Base-by-base conservation (phyloP, 75 land plant genomes). In the Cupressus sempervirens region DNA sequence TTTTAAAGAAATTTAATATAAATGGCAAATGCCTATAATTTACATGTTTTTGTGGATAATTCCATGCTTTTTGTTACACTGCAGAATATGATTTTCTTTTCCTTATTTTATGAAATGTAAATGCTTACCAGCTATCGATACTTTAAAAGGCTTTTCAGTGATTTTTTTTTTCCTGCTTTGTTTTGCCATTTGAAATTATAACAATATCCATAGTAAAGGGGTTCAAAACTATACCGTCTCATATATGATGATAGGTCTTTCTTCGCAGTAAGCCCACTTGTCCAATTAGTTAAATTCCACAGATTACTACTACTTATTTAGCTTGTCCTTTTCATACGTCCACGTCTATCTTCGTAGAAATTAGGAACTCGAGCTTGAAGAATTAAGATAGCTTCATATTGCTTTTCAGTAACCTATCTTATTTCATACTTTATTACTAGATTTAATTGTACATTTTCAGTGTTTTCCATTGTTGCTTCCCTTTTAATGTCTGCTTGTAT, bases 221-320 rank as follows among this genome's bases (percentile, higher is more conserved):
- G 74, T 32, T 72, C 35, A 72, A 72, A 72, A 41, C 81, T 41
- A 20, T 20, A 79, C 46, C 30, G 8, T 43, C 81, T 79, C 48
- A 54, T 68, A 29, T 23, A 34, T 83, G 43, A 67, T 83, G 36
- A n/a, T 32, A 54, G 84, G 11, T 68, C 38, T 62, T 35, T 54
- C 30, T 79, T 15, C 10, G 15, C n/a, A n/a, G n/a, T 45, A 12
- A 77, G 26, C 36, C 40, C 77, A 74, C 36, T 0, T 1, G 8
- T 75, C 34, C 36, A 72, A 72, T 2, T n/a, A 45, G 81, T 16
- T 79, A 45, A 79, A 79, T 79, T 79, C 46, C n/a, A n/a, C n/a
- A 13, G 26, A 50, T n/a, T 79, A 10, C 30, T 11, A 79, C 45
- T 45, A 45, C 81, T 10, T 32, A 72, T 10, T 72, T 32, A 72